Evolutionary conservation across 2,329 filamentous ascomycete species (phyloP), one percentile per base, ranked within the genome.

Genomic region (Periconia sp.): DNA sequence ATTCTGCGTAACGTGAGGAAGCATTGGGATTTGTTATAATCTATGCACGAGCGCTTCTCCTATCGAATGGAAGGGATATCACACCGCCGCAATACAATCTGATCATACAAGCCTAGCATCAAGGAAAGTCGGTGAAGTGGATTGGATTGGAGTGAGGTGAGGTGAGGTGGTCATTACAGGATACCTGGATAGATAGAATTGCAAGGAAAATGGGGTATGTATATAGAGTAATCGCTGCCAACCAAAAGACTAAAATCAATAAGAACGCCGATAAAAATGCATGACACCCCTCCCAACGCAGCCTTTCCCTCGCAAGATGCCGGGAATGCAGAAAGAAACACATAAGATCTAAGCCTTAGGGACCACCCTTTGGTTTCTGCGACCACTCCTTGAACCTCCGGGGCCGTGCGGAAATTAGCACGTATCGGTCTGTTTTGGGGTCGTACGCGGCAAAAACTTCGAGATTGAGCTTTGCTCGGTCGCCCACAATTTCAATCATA

Each of bases 371-470:
- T 0, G 77, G 76, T 30, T 52, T 41, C 58, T 79, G 77, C 18
- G 64, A 64, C 60, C 72, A 72, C 59, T 66, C 50, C 7, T 37
- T 54, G 14, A 62, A 35, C 19, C 60, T 70, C 48, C 57, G 65
- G n/a, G 73, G 47, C 2, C 45, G 53, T 6, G 62, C 62, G 9
- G 63, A 70, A 2, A 73, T 54, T 18, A 48, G 55, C 5, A 77
- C 65, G 50, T 71, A 80, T 41, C 72, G 72, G 10, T 62, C 68
- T 20, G 63, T 53, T 45, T 73, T 73, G 1, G 78, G 77, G 52
- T 81, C 77, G 56, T 81, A 82, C 6, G 66, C 71, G 6, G 71
- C 76, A 9, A 62, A 54, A 2, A 81, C 76, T 52, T 80, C 77
- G n/a, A 81, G 56, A 6, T 76, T 74, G 52, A 76, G 59, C 41